Conservation (phyloP, 306 rosid species). For the Acacia melanoxylon region DNA sequence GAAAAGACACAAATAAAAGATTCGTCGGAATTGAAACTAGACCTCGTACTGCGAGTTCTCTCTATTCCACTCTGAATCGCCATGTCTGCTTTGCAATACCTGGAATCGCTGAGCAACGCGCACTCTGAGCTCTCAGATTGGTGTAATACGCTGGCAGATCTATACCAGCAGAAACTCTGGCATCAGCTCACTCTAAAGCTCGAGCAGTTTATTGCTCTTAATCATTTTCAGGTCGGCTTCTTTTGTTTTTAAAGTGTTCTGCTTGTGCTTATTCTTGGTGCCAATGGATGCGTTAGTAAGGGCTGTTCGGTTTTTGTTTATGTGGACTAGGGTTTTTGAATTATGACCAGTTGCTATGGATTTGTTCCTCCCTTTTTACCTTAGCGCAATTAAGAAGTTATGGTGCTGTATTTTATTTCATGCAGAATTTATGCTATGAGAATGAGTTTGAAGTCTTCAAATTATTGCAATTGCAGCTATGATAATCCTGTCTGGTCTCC, state of each 20-base stretch:
- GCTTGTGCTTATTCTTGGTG: not conserved
- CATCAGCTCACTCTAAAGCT: constrained; percentile 99
- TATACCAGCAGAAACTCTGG: constrained; percentile 99
- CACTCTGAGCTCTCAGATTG: constrained; percentile 92
- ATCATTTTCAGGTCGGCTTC: constrained; percentile 76
- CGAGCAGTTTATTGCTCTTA: constrained; percentile 90
- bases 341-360: constrained; percentile 2
- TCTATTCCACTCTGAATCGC: not conserved
- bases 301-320: not conserved
- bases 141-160: constrained; percentile 96
- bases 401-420: not conserved
- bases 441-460: not conserved
- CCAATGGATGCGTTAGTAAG: not conserved
- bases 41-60: not conserved
- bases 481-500: not conserved
- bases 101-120: constrained; percentile 79
- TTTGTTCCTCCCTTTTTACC: not conserved
- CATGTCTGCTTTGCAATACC: constrained; percentile 97
- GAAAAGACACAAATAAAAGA: constrained; percentile 20
- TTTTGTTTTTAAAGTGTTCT: not conserved
- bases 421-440: not conserved
- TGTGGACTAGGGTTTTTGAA: constrained; percentile 58
- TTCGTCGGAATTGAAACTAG: constrained; percentile 36
- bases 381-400: constrained; percentile 12
- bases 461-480: constrained; percentile 14